These are phyloP conservation scores for Saccharomycopsis oosterbeekiorum DNA, from an alignment of 805 yeast species.

Conservation along the genomic window DNA sequence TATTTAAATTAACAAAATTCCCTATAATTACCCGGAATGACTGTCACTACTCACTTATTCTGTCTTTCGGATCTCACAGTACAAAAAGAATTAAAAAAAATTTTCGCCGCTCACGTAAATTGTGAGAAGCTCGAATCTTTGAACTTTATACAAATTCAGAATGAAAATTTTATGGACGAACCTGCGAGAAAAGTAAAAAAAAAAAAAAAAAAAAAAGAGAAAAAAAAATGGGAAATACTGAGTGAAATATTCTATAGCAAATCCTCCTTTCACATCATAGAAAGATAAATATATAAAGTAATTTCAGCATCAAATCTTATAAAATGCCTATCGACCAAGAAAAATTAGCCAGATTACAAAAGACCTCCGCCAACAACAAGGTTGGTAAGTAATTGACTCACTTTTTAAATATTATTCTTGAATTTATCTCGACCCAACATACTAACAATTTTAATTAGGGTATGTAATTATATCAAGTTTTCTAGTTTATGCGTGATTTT, in stretches of 20 bases:
- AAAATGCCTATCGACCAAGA: conserved; percentile 86
- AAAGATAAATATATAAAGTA: neutral
- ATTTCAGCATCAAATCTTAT: neutral
- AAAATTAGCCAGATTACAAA: conserved; percentile 86
- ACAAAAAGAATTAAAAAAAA: neutral
- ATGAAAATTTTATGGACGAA: conserved; percentile 1
- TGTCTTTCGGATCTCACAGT: neutral
- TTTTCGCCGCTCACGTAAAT: neutral
- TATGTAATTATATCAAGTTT: neutral
- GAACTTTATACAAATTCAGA: neutral
- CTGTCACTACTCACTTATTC: neutral
- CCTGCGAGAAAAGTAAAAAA: neutral
- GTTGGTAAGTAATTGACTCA: conserved; percentile 40
- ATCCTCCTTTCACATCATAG: neutral
- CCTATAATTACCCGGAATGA: neutral
- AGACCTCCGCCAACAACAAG: conserved; percentile 71
- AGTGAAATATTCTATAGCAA: neutral
- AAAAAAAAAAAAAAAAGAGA: neutral
- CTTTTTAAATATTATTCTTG: too few species aligned
- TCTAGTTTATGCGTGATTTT: neutral
- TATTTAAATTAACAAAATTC: too few species aligned
- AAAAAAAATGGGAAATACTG: neutral
- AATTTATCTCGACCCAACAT: neutral
- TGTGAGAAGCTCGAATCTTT: too few species aligned
- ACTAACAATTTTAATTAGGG: conserved; percentile 1